Evolutionary conservation across 108 stramenopile species (phyloP), one percentile per base, ranked within the genome.

Genomic region (Stephanodiscus triporus): DNA sequence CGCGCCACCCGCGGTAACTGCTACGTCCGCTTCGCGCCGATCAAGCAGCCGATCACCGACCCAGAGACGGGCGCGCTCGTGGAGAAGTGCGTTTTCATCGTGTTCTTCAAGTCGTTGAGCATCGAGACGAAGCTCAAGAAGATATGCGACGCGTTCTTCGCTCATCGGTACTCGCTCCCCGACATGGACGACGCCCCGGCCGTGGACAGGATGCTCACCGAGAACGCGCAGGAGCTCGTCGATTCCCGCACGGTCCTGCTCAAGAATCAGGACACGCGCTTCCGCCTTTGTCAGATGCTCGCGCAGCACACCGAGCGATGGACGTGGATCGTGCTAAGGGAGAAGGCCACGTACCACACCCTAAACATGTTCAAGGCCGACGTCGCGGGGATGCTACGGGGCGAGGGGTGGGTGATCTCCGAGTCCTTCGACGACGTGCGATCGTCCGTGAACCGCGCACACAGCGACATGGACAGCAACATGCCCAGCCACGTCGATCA

Each of bases 361-460:
- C 92, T 99, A 55, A 99, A 99, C 86, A 90, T 93, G 86, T 98
- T 99, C 91, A 96, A 96, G 90, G 90, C 88, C 36, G 98, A 97
- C 72, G 96, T 96, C 20, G 78, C 86, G 9, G 97, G 96, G 30
- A 96, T 96, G 93, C 91, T 99, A 45, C 96, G 98, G 62, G 98
- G 95, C 27, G 97, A 98, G 81, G 98, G 98, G 60, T 97, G 97
- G 98, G 96, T 97, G 62, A 87, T 97, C 63, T 65, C 92, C 10
- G 91, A 95, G 45, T 77, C 81, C 34, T 67, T 92, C 29, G 84
- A 72, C 32, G 86, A 88, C 22, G 95, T 94, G 11, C 82, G 89
- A 27, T 75, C 72, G 57, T 85, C 89, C 51, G 89, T 97, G 37
- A 87, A 89, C 43, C 70, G 83, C 34, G 93, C 91, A 32, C 98